Conservation (phyloP, 441 rosid genomes). For the Mallotus repandus region DNA sequence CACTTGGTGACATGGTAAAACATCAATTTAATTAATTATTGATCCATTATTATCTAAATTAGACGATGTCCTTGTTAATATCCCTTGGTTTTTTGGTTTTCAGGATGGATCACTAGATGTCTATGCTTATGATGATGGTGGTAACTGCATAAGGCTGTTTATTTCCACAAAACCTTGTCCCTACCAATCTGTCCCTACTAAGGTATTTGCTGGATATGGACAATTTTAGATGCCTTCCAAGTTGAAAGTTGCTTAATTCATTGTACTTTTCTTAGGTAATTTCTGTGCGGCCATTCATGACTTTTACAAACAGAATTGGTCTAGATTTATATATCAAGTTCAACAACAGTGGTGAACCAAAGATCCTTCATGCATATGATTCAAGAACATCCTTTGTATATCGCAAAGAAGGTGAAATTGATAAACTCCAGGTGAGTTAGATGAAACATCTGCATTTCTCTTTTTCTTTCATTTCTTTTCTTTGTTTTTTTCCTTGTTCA, state of each 20-base stretch:
- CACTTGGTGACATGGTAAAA: conserved; percentile 91
- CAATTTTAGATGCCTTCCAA: not conserved
- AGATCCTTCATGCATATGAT: conserved; percentile 79
- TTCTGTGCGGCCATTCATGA: conserved; percentile 92
- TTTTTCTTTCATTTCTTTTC: conserved; percentile 3
- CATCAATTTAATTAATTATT: conserved; percentile 6
- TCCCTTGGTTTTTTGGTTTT: conserved; percentile 21
- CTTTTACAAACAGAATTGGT: conserved; percentile 94
- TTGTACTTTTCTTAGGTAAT: conserved; percentile 56
- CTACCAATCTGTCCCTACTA: conserved; percentile 86
- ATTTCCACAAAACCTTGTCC: conserved; percentile 83
- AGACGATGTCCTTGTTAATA: conserved; percentile 18
- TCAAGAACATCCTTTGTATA: conserved; percentile 72
- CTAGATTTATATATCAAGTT: conserved; percentile 70
- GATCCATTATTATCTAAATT: conserved; percentile 21
- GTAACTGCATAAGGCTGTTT: conserved; percentile 78
- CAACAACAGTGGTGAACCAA: conserved; percentile 77
- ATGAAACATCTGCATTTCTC: conserved; percentile 9
- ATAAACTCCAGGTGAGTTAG: conserved; percentile 81
- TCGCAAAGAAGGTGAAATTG: conserved; percentile 49
- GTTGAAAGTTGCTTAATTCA: conserved; percentile 5
- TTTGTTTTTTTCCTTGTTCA: not conserved
- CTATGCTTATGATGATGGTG: conserved; percentile 71
- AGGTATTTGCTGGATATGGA: conserved; percentile 45
- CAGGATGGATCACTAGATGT: conserved; percentile 98